These are phyloP conservation scores for Annona squamosa DNA, from an alignment of 164 flowering plant species.

Conservation along the genomic window DNA sequence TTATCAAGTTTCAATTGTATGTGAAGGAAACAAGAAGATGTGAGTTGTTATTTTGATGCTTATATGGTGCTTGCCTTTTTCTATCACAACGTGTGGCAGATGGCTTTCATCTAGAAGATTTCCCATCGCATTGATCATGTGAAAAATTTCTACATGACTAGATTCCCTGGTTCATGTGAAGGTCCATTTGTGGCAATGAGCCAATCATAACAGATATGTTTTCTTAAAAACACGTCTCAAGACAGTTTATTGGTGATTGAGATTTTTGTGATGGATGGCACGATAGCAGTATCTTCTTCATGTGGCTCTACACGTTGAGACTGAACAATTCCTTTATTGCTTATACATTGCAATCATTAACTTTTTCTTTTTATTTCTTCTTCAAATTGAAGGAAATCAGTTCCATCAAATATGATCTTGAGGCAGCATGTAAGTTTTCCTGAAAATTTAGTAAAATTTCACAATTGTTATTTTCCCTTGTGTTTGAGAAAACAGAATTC, in stretches of 20 bases:
- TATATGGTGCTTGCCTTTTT: neutral
- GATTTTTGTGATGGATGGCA: neutral
- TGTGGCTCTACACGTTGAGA: neutral
- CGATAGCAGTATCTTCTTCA: neutral
- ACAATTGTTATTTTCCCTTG: neutral
- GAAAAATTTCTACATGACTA: neutral
- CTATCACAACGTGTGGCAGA: neutral
- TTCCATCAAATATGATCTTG: conserved; percentile 5
- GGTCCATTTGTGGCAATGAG: neutral
- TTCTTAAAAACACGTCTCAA: neutral
- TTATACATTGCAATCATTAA: neutral
- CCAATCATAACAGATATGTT: neutral
- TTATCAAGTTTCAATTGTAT: neutral
- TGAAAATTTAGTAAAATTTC: neutral
- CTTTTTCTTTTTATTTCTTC: neutral
- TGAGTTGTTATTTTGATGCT: neutral
- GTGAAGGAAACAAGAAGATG: neutral
- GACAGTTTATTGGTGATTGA: neutral
- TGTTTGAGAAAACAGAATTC: neutral
- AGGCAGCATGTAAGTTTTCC: conserved; percentile 24
- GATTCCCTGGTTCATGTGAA: neutral
- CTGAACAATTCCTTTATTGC: neutral
- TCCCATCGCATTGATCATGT: neutral
- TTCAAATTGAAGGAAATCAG: conserved; percentile 22
- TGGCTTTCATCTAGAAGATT: neutral